A percentile compares a stretch with the other conserved stretches of the same genome.
phyloP scores from a whole-genome alignment of 1,139 yeast species.

The Geotrichum cucujoidarum region DNA sequence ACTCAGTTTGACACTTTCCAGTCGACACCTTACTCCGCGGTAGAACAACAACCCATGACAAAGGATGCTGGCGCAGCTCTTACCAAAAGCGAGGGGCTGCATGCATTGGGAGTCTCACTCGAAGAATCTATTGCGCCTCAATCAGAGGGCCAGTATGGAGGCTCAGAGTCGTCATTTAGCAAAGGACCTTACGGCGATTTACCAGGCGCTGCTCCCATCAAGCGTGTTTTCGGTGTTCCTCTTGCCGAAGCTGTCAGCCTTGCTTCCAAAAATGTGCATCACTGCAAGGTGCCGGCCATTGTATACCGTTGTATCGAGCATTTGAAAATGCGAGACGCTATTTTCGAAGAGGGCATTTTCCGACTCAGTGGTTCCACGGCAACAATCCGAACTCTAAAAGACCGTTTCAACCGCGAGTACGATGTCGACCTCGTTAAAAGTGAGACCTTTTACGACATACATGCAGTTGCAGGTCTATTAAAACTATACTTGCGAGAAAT shows the following conservation, averaged over 20 bases:
- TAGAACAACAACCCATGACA: constrained; percentile 13
- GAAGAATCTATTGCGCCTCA: constrained; percentile 14
- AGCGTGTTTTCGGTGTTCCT: constrained; percentile 59
- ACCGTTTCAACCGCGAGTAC: constrained; percentile 50
- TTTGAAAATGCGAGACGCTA: constrained; percentile 61
- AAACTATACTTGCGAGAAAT: constrained; percentile 70
- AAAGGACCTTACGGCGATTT: not conserved
- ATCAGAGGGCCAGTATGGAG: not conserved
- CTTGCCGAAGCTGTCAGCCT: constrained; percentile 50
- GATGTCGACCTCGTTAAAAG: constrained; percentile 59
- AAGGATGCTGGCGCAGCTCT: not conserved
- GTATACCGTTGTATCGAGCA: constrained; percentile 72
- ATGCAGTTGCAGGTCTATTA: constrained; percentile 73
- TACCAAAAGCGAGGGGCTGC: not conserved
- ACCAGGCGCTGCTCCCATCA: not conserved
- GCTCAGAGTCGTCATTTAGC: constrained; percentile 1
- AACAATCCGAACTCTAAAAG: constrained; percentile 66
- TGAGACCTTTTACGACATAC: constrained; percentile 49
- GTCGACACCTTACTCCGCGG: constrained; percentile 21
- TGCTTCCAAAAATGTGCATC: constrained; percentile 40
- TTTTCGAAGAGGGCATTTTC: constrained; percentile 85
- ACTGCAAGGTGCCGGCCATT: constrained; percentile 61
- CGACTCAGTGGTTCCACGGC: constrained; percentile 87
- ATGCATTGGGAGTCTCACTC: constrained; percentile 6
- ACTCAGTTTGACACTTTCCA: constrained; percentile 13